These are phyloP conservation scores for Lathyrus aphaca DNA, from an alignment of 306 rosid genomes.

Conservation along the genomic window DNA sequence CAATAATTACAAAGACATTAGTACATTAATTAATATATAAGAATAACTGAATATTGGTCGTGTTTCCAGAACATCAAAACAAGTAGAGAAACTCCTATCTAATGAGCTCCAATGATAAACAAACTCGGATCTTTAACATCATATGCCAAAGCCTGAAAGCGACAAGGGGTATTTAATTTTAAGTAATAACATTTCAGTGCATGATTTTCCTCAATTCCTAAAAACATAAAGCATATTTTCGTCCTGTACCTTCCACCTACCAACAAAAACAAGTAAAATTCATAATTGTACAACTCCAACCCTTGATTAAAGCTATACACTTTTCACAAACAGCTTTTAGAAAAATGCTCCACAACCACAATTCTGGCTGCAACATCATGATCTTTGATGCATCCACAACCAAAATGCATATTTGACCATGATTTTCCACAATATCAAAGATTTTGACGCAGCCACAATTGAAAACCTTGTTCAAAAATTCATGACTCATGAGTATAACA, in stretches of 20 bases:
- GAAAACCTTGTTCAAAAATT: not conserved
- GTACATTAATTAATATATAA: not conserved
- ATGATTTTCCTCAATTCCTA: constrained; percentile 18
- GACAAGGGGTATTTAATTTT: not conserved
- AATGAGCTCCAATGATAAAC: constrained; percentile 5
- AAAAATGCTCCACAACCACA: not conserved
- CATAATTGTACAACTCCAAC: not conserved
- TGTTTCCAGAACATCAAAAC: not conserved
- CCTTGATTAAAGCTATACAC: not conserved
- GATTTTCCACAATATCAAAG: not conserved
- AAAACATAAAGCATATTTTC: constrained; percentile 11
- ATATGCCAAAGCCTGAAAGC: constrained; percentile 10
- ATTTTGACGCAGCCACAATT: not conserved
- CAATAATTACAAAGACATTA: constrained; percentile 28
- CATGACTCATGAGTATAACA: not conserved
- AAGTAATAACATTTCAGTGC: not conserved
- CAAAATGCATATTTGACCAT: not conserved
- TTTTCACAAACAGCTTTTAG: not conserved
- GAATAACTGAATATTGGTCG: constrained; percentile 18
- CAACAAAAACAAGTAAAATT: constrained; percentile 2
- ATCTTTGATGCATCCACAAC: not conserved
- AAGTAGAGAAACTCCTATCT: not conserved
- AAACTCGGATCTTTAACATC: constrained; percentile 5
- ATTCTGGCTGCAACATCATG: not conserved
- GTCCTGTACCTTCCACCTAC: not conserved